Conservation (phyloP, 2,329 filamentous ascomycete species). For the Fonsecaea erecta region DNA sequence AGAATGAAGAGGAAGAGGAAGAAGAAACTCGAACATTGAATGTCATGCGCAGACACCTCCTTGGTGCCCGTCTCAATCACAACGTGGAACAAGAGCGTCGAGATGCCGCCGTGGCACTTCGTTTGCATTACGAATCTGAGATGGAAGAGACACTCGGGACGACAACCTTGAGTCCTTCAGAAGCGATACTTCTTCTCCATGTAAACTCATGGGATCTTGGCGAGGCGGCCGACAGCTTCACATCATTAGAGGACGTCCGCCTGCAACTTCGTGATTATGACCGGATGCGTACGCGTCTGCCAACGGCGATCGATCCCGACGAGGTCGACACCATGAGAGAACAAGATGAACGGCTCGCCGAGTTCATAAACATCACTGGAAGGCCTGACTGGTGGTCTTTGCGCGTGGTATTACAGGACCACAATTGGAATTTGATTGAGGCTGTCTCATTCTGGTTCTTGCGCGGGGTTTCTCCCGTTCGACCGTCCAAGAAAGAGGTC, state of each 20-base stretch:
- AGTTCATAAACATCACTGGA: constrained; percentile 28
- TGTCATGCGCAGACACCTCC: not conserved
- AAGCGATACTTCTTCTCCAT: constrained; percentile 26
- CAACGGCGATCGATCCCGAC: not conserved
- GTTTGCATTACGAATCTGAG: not conserved
- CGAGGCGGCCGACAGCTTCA: constrained; percentile 1
- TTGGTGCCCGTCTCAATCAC: not conserved
- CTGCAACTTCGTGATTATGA: constrained; percentile 5
- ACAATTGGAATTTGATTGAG: constrained; percentile 24
- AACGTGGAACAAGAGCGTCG: constrained; percentile 27
- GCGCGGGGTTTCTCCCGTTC: not conserved
- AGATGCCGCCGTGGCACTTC: constrained; percentile 12
- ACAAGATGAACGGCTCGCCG: constrained; percentile 29
- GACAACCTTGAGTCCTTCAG: constrained; percentile 6
- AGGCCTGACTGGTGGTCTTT: constrained; percentile 28
- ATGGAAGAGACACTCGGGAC: not conserved
- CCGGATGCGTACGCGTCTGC: constrained; percentile 19
- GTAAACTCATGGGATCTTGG: constrained; percentile 14
- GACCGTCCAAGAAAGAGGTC: not conserved
- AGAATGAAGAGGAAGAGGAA: not conserved
- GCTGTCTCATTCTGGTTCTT: constrained; percentile 22
- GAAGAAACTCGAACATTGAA: not conserved
- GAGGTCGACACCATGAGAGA: not conserved
- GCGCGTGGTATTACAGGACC: constrained; percentile 1
- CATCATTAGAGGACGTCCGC: not conserved